Conservation (phyloP, 2,329 filamentous ascomycete species). For the Thelonectria discophora region DNA sequence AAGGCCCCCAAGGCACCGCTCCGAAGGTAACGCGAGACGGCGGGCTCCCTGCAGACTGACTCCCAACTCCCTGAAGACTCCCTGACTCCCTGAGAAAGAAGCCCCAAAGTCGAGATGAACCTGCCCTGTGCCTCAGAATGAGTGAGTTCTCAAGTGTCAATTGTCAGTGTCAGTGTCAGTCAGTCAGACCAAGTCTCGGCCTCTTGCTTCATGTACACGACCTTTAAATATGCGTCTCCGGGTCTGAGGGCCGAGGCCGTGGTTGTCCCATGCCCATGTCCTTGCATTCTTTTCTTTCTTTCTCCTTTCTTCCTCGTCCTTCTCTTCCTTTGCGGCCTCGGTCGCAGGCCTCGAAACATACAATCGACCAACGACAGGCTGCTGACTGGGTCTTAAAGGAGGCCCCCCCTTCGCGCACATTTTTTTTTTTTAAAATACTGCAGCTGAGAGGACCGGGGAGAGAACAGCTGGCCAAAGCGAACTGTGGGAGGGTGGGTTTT, state of each 20-base stretch:
- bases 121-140: slow-evolving; percentile 10
- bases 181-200: too few species aligned
- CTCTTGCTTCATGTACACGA: neutral
- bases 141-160: slow-evolving; percentile 4
- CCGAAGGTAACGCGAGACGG: slow-evolving; percentile 3
- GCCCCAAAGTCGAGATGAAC: slow-evolving; percentile 16
- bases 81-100: too few species aligned
- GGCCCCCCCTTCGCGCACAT: neutral
- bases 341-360: slow-evolving; percentile 1
- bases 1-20: slow-evolving; percentile 1
- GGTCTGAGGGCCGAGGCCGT: slow-evolving; percentile 3
- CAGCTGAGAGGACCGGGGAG: slow-evolving; percentile 15
- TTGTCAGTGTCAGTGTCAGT: slow-evolving; percentile 3
- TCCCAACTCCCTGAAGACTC: too few species aligned
- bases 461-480: slow-evolving; percentile 27
- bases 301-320: neutral
- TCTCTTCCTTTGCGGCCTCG: neutral
- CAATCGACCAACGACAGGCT: neutral
- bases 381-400: neutral
- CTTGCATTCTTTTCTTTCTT: neutral
- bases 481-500: neutral
- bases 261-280: slow-evolving; percentile 14
- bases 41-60: too few species aligned
- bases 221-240: neutral
- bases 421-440: slow-evolving; percentile 19